phyloP scores from a whole-genome alignment of 352 stramenopile species.

The Globisporangium apiculatum region DNA sequence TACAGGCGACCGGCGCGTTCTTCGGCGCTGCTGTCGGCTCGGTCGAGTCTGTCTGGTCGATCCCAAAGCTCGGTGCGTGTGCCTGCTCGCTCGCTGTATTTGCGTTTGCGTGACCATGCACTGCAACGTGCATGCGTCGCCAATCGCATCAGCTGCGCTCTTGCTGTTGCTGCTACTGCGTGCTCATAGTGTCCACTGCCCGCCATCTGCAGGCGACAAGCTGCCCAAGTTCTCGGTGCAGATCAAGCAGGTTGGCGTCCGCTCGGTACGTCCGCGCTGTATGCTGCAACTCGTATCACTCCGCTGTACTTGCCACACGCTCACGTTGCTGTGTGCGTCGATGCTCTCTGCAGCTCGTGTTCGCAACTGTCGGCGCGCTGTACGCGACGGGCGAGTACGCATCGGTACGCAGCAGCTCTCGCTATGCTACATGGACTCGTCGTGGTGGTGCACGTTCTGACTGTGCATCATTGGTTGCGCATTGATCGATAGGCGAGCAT shows the following conservation, averaged over 20 bases:
- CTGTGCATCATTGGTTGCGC: background rate
- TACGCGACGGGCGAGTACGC: conserved; percentile 68
- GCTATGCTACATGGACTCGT: no score
- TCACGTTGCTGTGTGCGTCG: background rate
- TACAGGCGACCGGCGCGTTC: conserved; percentile 65
- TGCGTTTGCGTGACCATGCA: background rate
- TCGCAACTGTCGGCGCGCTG: conserved; percentile 51
- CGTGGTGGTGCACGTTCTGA: background rate
- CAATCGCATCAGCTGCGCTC: background rate
- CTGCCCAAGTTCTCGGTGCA: conserved; percentile 78
- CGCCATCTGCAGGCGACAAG: conserved; percentile 38
- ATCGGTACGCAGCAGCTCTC: conserved; percentile 13
- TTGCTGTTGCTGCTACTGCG: no score
- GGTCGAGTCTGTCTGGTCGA: conserved; percentile 82
- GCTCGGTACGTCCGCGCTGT: conserved; percentile 37
- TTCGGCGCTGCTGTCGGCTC: conserved; percentile 66
- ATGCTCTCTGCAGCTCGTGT: conserved; percentile 45
- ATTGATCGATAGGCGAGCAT: conserved; percentile 28
- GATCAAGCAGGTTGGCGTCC: conserved; percentile 70
- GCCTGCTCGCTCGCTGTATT: background rate
- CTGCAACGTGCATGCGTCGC: background rate
- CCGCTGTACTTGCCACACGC: no score
- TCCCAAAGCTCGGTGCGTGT: conserved; percentile 76
- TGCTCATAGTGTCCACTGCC: no score
- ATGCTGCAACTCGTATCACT: no score